A percentile compares a stretch with the other conserved stretches of the same genome.
Conservation (phyloP, 176 grass and related monocot species). For the Cocos nucifera region DNA sequence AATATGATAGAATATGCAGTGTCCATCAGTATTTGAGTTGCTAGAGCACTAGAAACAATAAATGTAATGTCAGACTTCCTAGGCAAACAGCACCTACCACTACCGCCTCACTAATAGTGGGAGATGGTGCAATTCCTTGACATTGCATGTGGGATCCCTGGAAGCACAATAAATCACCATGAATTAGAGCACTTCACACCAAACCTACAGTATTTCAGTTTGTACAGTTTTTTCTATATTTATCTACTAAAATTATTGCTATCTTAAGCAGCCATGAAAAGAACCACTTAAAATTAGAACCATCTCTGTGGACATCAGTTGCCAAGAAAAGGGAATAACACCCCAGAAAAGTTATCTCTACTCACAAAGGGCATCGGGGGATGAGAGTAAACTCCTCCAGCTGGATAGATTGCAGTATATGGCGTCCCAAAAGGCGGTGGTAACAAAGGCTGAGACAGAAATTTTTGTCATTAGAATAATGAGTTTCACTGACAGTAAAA, state of each 20-base stretch:
- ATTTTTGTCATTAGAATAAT: neutral
- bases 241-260: no score
- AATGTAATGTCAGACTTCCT: no score
- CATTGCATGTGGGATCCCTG: constrained; percentile 9
- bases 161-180: neutral
- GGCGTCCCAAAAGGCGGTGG: constrained; percentile 55
- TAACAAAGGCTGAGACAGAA: constrained; percentile 35
- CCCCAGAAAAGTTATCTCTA: neutral
- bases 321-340: constrained; percentile 7
- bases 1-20: no score
- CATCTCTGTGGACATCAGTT: neutral
- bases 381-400: constrained; percentile 49
- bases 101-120: constrained; percentile 2
- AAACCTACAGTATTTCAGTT: neutral
- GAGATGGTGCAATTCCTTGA: constrained; percentile 8
- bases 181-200: neutral
- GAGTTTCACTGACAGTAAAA: constrained; percentile 1
- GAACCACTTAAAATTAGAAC: no score
- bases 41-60: no score
- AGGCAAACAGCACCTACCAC: constrained; percentile 5
- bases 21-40: no score
- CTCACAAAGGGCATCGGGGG: constrained; percentile 63
- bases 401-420: constrained; percentile 60
- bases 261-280: no score
- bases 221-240: no score